Evolutionary conservation across 306 rosid species (phyloP).

Genomic region (Rosa rugosa): DNA sequence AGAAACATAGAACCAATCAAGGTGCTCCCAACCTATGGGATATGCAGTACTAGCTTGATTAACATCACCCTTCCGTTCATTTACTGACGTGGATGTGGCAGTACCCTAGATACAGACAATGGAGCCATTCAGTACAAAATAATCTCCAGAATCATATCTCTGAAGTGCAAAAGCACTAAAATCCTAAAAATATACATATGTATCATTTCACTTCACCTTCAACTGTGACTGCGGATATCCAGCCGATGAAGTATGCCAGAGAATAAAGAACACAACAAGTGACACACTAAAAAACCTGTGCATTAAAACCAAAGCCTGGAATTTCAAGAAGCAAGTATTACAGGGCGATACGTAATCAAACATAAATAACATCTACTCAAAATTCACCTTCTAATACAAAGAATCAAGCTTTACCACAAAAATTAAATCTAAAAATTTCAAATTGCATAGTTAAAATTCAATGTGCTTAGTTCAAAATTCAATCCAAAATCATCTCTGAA

Average conservation of each 20-base stretch:
- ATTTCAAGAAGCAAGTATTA: slow-evolving; percentile 68
- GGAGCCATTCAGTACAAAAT: slow-evolving; percentile 22
- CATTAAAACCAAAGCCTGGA: slow-evolving; percentile 96
- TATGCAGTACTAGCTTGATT: slow-evolving; percentile 41
- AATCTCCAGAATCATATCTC: no score
- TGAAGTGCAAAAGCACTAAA: no score
- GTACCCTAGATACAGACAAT: slow-evolving; percentile 44
- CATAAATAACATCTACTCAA: slow-evolving; percentile 16
- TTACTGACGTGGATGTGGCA: slow-evolving; percentile 28
- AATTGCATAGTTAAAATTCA: background rate
- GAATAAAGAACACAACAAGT: slow-evolving; percentile 68
- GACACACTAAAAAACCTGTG: slow-evolving; percentile 98
- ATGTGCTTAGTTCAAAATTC: no score
- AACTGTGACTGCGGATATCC: slow-evolving; percentile 38
- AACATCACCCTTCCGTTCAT: slow-evolving; percentile 42
- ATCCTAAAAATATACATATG: no score
- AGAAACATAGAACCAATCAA: slow-evolving; percentile 78
- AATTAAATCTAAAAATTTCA: background rate
- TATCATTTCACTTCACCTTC: slow-evolving; percentile 40
- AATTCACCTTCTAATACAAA: slow-evolving; percentile 6
- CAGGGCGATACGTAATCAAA: slow-evolving; percentile 30
- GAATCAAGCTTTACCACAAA: slow-evolving; percentile 3
- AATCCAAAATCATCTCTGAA: background rate
- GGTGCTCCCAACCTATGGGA: slow-evolving; percentile 58
- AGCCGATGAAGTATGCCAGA: slow-evolving; percentile 71